These are phyloP conservation scores for Kwoniella europaea DNA, from an alignment of 768 basidiomycete species.

Conservation along the genomic window DNA sequence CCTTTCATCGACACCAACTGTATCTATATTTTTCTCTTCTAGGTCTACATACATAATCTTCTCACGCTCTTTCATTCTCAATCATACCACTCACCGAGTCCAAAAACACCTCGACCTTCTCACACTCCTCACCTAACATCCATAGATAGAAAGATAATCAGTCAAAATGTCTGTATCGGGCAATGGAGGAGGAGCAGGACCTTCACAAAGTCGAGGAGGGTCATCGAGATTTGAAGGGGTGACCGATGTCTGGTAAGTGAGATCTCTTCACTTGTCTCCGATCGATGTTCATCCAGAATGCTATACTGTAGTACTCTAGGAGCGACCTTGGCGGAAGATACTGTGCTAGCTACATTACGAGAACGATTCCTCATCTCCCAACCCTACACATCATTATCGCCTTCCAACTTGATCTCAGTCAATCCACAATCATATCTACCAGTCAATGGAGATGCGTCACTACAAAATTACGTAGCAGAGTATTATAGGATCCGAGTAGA, in stretches of 20 bases:
- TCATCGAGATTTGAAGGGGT: conserved; percentile 42
- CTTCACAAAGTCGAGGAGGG: conserved; percentile 17
- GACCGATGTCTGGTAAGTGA: conserved; percentile 43
- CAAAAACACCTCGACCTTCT: not conserved
- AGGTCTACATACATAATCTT: not conserved
- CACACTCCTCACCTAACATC: not conserved
- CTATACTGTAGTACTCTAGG: conserved; percentile 4
- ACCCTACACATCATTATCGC: conserved; percentile 55
- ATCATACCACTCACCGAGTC: not conserved
- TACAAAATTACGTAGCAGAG: conserved; percentile 84
- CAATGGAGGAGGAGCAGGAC: not conserved
- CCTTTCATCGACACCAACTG: not conserved
- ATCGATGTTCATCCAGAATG: not conserved
- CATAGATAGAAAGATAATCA: not conserved
- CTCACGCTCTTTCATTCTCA: not conserved
- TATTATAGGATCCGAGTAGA: conserved; percentile 70
- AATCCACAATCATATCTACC: conserved; percentile 92
- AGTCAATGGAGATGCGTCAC: conserved; percentile 78
- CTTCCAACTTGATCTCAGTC: conserved; percentile 77
- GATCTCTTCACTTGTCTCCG: not conserved
- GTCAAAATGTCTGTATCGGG: not conserved
- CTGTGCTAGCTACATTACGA: conserved; percentile 54
- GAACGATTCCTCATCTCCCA: conserved; percentile 56
- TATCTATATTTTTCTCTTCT: not conserved
- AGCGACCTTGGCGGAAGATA: conserved; percentile 54